Conservation (phyloP, 768 basidiomycete genomes). For the Xanthoconium purpureum region DNA sequence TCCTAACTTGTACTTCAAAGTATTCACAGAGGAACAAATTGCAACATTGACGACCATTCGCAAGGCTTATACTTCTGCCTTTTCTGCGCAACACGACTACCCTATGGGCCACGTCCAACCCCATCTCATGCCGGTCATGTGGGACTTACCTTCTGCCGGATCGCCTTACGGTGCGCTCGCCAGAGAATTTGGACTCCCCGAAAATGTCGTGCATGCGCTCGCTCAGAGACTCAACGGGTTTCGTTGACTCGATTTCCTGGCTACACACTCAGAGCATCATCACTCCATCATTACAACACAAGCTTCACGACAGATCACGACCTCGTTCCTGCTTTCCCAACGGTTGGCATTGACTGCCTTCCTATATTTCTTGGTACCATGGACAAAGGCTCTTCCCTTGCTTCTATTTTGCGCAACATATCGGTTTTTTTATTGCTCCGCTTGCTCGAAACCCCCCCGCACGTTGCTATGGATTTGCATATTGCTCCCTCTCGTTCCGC, state of each 20-base stretch:
- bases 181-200: slow-evolving; percentile 70
- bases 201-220: slow-evolving; percentile 63
- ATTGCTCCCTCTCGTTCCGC: slow-evolving; percentile 14
- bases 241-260: slow-evolving; percentile 10
- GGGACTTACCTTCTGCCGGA: slow-evolving; percentile 10
- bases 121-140: slow-evolving; percentile 21
- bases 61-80: slow-evolving; percentile 27
- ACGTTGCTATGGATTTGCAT: slow-evolving; percentile 30
- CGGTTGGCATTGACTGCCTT: slow-evolving; percentile 29
- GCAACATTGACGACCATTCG: slow-evolving; percentile 45
- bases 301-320: slow-evolving; percentile 22
- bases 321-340: background rate
- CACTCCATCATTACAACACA: background rate
- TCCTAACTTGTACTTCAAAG: slow-evolving; percentile 32
- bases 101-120: slow-evolving; percentile 7
- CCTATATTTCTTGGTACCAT: slow-evolving; percentile 24
- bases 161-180: slow-evolving; percentile 54
- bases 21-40: slow-evolving; percentile 62
- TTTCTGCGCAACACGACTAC: slow-evolving; percentile 12
- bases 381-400: slow-evolving; percentile 13
- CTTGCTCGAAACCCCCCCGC: slow-evolving; percentile 14
- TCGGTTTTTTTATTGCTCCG: slow-evolving; percentile 16
- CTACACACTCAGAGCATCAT: background rate
- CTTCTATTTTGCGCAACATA: slow-evolving; percentile 18
- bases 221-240: slow-evolving; percentile 49